Evolutionary conservation across 495 filamentous ascomycete species (phyloP).

Genomic region (Podospora comata): DNA sequence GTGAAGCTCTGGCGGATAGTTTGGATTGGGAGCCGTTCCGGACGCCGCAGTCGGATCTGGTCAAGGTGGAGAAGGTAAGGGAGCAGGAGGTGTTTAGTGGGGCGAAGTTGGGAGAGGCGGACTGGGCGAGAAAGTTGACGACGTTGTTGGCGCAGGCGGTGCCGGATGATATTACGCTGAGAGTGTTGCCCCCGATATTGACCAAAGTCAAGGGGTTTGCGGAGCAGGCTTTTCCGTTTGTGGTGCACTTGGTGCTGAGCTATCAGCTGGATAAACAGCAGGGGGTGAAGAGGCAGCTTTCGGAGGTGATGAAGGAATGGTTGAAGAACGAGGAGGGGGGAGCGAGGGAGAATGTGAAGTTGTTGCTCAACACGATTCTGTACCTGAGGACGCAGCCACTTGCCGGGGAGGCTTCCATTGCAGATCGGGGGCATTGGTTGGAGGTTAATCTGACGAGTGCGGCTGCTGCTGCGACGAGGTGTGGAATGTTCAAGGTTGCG

Average conservation of each 20-base stretch:
- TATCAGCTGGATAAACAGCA: conserved; percentile 49
- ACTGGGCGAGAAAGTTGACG: conserved; percentile 65
- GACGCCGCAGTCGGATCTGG: conserved; percentile 45
- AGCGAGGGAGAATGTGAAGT: conserved; percentile 47
- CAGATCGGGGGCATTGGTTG: conserved; percentile 79
- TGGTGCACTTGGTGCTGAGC: conserved; percentile 75
- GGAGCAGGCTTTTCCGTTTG: conserved; percentile 67
- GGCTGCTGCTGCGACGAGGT: conserved; percentile 71
- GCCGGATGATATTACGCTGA: conserved; percentile 61
- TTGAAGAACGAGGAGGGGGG: conserved; percentile 40
- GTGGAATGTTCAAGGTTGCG: conserved; percentile 83
- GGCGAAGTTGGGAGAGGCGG: conserved; percentile 34
- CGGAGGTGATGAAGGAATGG: conserved; percentile 49
- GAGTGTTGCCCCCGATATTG: conserved; percentile 60
- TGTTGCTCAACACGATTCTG: conserved; percentile 77
- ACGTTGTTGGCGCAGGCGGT: conserved; percentile 59
- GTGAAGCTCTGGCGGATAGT: conserved; percentile 40
- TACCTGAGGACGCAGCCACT: conserved; percentile 80
- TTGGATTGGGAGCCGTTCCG: conserved; percentile 51
- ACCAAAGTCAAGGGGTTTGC: conserved; percentile 62
- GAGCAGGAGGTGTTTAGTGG: conserved; percentile 33
- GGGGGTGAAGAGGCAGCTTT: conserved; percentile 47
- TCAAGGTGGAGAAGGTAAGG: conserved; percentile 17
- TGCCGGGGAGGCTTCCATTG: conserved; percentile 70
- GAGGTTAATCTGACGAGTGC: conserved; percentile 72